Percentiles rank a stretch among this genome's conserved stretches.
Conservation (phyloP, 495 filamentous ascomycete species). For the Penicillium egyptiacum region DNA sequence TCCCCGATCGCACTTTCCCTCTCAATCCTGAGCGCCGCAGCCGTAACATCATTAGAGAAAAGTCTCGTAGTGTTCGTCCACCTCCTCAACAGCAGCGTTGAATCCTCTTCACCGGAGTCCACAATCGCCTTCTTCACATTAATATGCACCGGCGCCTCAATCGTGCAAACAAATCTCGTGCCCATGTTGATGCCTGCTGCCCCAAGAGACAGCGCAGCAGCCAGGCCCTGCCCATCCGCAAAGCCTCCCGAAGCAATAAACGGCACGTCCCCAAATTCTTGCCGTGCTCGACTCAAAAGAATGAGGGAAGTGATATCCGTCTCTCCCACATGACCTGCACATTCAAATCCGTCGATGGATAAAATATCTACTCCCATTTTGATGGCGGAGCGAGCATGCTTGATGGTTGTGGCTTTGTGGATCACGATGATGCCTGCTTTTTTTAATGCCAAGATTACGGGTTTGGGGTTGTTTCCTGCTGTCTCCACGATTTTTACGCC, state of each 20-base stretch:
- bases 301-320: slow-evolving; percentile 97
- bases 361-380: slow-evolving; percentile 96
- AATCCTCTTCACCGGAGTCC: slow-evolving; percentile 82
- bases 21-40: slow-evolving; percentile 79
- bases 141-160: slow-evolving; percentile 85
- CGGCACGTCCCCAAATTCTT: slow-evolving; percentile 70
- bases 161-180: slow-evolving; percentile 88
- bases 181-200: slow-evolving; percentile 96
- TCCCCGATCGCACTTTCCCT: slow-evolving; percentile 79
- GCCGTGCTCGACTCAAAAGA: slow-evolving; percentile 78
- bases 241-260: slow-evolving; percentile 97
- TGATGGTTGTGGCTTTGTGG: slow-evolving; percentile 96
- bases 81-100: slow-evolving; percentile 77
- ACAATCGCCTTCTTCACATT: slow-evolving; percentile 95
- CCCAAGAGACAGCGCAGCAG: slow-evolving; percentile 84
- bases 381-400: slow-evolving; percentile 85
- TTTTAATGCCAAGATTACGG: slow-evolving; percentile 90
- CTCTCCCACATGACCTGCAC: slow-evolving; percentile 93
- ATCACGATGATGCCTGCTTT: slow-evolving; percentile 72
- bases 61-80: slow-evolving; percentile 92
- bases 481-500: slow-evolving; percentile 95
- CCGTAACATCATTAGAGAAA: slow-evolving; percentile 83
- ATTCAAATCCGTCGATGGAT: slow-evolving; percentile 95
- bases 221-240: slow-evolving; percentile 89
- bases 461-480: slow-evolving; percentile 88